Conservation (phyloP, 148 eudicot species). For the Rhododendron mucronatum region DNA sequence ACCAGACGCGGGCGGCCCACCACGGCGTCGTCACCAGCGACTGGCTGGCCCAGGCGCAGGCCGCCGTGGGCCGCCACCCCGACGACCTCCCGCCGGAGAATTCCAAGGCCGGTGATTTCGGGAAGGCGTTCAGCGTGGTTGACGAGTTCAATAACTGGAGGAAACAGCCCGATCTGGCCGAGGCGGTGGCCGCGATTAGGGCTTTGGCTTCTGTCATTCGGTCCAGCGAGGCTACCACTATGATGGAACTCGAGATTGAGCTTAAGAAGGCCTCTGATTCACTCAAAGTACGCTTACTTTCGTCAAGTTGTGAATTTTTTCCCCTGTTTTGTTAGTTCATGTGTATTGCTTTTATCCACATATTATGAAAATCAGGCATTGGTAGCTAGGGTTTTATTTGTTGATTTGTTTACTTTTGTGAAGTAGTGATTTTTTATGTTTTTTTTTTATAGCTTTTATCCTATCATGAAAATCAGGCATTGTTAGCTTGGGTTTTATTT, state of each 20-base stretch:
- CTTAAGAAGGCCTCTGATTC: slow-evolving; percentile 88
- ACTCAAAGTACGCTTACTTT: slow-evolving; percentile 49
- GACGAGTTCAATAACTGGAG: slow-evolving; percentile 87
- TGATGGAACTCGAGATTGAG: slow-evolving; percentile 96
- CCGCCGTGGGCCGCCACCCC: slow-evolving; percentile 45
- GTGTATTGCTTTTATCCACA: background rate
- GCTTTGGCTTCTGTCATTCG: slow-evolving; percentile 87
- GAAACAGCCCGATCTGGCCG: slow-evolving; percentile 91
- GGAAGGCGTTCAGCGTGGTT: slow-evolving; percentile 53
- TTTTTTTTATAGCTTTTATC: too few species aligned
- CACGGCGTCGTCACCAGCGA: slow-evolving; percentile 89
- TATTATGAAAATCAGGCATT: too few species aligned
- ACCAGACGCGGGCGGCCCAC: slow-evolving; percentile 86
- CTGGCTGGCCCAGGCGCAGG: slow-evolving; percentile 91
- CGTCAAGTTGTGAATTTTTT: background rate
- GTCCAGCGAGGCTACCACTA: slow-evolving; percentile 73
- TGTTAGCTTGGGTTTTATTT: background rate
- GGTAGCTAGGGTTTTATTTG: too few species aligned
- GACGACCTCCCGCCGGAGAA: slow-evolving; percentile 19
- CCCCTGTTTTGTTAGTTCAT: too few species aligned
- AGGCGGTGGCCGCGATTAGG: slow-evolving; percentile 97
- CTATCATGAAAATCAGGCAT: too few species aligned
- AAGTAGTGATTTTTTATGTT: too few species aligned
- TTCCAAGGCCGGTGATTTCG: slow-evolving; percentile 16
- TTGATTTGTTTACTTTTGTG: too few species aligned